Base-by-base conservation (phyloP, 441 rosid species). In the Pelargonium myrrhifolium region DNA sequence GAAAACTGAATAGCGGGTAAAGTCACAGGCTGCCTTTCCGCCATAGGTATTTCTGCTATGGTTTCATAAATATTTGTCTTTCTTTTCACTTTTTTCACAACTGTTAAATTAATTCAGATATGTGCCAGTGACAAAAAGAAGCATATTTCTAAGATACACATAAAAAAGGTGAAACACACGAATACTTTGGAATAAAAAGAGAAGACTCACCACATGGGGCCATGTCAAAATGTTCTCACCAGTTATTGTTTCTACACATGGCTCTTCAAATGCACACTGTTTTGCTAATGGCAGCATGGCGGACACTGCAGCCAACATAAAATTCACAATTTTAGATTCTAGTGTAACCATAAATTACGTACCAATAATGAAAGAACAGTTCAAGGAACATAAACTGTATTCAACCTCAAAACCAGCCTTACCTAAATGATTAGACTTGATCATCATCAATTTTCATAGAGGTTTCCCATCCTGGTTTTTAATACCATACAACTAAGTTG, bases 211-310 rank as follows among this genome's bases (percentile, higher is more conserved):
- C 92, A 85, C 86, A 81, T 88, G 90, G n/a, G 96, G 96, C 96
- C 96, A 87, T n/a, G 99, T 87, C 85, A 93, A 79, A 69, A 93
- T 88, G 64, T 88, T 93, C 68, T 93, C 96, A 35, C 96, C 96
- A 7, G 83, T 68, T 76, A 93, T 87, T 68, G 96, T 91, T 82
- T 93, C 99, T 74, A 91, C 94, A 45, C 87, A 85, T 42, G 97
- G 99, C 78, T 91, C 99, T 77, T 93, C 97, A 77, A 91, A 93
- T 9, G 97, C 99, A 76, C 96, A 88, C 73, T 88, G 97, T 82
- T 88, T 91, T 66, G 98, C 98, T 63, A 93, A 74, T 26, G 89
- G 93, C 89, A 93, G 65, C 96, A 93, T 85, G 69, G 96, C 92
- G 79, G 99, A 91, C 99, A 93, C 97, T 91, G 84, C 78, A 78